Evolutionary conservation across 495 filamentous ascomycete genomes (phyloP), one percentile per base, ranked within the genome.

Genomic region (Aspergillus saccharolyticus): DNA sequence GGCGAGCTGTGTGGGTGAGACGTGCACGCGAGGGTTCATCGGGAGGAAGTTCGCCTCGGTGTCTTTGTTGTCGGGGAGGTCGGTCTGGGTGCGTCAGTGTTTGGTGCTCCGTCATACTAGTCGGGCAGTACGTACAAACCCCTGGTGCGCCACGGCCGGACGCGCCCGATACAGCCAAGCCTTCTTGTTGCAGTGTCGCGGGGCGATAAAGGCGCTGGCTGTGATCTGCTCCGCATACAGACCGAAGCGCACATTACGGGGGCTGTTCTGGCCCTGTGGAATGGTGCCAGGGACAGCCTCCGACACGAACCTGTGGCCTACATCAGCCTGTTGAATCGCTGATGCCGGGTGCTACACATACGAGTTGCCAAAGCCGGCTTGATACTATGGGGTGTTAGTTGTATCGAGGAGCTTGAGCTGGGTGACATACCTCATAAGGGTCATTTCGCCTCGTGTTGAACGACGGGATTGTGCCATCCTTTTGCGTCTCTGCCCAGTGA

Each of bases 401-500:
- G n/a, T n/a, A 3, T 25, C n/a, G 17, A 25, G 70, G 57, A 76
- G 60, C 56, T 53, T 39, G 46, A 52, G 52, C 39, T 20, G 21
- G 52, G 19, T 6, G 24, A 48, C 17, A 33, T 44, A 79, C 76
- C 69, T 77, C 63, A 63, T 80, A 82, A 39, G 78, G 79, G 59
- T 82, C 78, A 62, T 81, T 82, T 49, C 72, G 74, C 55, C 78
- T 70, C 51, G 70, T 76, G 44, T 58, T 60, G 54, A 80, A 80
- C 8, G 77, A 79, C 48, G 77, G 77, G 43, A 79, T 74, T 0
- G 64, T 56, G 17, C 69, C 77, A 66, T 80, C 70, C 65, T 81
- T 76, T 53, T 83, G 80, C 2, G 79, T 81, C 64, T 81, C 79
- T 12, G 78, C 79, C 80, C 80, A 81, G 63, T 82, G 79, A 72